Conservation (phyloP, 2,329 filamentous ascomycete genomes). For the Apiospora kogelbergensis region DNA sequence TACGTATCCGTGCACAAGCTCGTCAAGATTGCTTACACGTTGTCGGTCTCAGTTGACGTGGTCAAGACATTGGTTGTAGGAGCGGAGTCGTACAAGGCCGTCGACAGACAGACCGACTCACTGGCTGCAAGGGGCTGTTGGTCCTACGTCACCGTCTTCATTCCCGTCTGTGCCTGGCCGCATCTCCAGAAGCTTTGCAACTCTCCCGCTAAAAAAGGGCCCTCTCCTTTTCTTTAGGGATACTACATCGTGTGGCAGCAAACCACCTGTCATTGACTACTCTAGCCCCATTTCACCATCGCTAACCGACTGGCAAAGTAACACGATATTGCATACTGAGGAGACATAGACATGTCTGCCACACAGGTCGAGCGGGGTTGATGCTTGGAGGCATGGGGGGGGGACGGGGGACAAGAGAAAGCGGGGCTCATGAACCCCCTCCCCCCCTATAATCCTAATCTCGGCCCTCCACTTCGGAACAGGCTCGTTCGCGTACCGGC, state of each 20-base stretch:
- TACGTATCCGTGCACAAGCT: background rate
- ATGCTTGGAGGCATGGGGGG: background rate
- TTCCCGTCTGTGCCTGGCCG: background rate
- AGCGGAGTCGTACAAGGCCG: background rate
- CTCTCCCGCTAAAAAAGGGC: background rate
- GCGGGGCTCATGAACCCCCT: background rate
- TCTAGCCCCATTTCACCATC: background rate
- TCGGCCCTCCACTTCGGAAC: slow-evolving; percentile 2
- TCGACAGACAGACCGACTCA: background rate
- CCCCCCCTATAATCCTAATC: background rate
- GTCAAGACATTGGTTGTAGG: background rate
- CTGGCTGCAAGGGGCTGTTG: background rate
- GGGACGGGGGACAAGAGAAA: background rate
- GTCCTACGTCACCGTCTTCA: background rate
- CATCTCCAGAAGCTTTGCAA: background rate
- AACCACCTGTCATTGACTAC: background rate
- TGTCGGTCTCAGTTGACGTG: background rate
- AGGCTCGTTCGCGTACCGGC: background rate
- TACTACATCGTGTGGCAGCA: background rate
- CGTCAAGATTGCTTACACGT: background rate
- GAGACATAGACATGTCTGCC: too few species aligned
- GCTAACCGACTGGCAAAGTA: too few species aligned
- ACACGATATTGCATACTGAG: too few species aligned
- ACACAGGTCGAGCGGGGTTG: background rate
- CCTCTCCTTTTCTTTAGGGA: background rate